phyloP scores from a whole-genome alignment of 176 grass and related monocot species.

The Microstegium vimineum region DNA sequence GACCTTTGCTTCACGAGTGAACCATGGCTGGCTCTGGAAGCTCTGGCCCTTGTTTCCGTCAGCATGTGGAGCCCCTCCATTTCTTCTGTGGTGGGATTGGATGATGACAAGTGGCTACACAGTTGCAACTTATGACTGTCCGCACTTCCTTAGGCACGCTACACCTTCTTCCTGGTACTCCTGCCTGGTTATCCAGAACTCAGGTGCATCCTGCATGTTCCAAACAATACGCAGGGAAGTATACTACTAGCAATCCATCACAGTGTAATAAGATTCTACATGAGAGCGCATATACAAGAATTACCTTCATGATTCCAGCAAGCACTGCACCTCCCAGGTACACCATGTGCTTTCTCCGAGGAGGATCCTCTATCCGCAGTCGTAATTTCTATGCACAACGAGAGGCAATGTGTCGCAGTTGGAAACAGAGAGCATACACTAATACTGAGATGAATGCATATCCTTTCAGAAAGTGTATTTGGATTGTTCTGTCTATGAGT shows the following conservation, averaged over 20 bases:
- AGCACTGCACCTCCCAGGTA: constrained; percentile 93
- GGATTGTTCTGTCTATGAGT: background rate
- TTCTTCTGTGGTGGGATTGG: background rate
- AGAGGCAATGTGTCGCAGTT: background rate
- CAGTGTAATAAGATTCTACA: background rate
- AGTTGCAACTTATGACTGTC: constrained; percentile 54
- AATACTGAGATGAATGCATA: background rate
- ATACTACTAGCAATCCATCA: background rate
- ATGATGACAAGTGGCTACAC: background rate
- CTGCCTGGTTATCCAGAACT: constrained; percentile 93
- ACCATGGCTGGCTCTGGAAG: background rate
- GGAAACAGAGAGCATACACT: background rate
- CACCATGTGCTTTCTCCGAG: constrained; percentile 96
- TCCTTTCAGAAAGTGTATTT: background rate
- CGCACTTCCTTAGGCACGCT: constrained; percentile 74
- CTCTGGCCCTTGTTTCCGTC: background rate
- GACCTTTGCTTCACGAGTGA: background rate
- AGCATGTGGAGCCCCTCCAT: background rate
- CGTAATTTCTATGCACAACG: constrained; percentile 65
- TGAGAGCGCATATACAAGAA: background rate
- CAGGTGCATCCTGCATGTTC: constrained; percentile 63
- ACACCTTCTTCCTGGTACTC: constrained; percentile 93
- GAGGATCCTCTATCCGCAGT: constrained; percentile 91
- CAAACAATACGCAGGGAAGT: background rate
- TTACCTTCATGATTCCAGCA: constrained; percentile 98